Percentiles rank a stretch among this genome's conserved stretches.
Evolutionary conservation across 139 green algal genomes (phyloP).

Genomic region (Chlorella sp.): DNA sequence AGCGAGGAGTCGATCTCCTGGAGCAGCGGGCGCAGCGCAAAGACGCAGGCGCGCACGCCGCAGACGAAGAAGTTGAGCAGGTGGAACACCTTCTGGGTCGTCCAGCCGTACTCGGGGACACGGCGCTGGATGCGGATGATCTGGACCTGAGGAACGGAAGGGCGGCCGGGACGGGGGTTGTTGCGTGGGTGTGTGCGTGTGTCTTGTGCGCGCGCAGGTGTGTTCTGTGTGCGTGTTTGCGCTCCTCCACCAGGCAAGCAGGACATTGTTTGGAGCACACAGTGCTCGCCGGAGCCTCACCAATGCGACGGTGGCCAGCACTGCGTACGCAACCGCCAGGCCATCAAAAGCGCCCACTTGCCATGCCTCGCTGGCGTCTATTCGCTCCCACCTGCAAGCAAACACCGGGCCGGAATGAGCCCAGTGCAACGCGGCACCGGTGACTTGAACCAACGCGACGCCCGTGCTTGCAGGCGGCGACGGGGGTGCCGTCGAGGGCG

Average conservation of each 20-base stretch:
- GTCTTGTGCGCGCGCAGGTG: not conserved
- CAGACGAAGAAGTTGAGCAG: slow-evolving; percentile 94
- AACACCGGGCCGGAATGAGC: not conserved
- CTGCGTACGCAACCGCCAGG: slow-evolving; percentile 64
- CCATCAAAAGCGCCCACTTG: slow-evolving; percentile 62
- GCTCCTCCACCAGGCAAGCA: no score
- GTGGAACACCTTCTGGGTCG: slow-evolving; percentile 99
- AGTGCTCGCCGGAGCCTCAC: no score
- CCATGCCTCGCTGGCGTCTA: slow-evolving; percentile 38
- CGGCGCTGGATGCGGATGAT: slow-evolving; percentile 89
- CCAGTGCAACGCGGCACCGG: not conserved
- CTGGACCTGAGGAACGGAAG: slow-evolving; percentile 65
- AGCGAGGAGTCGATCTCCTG: slow-evolving; percentile 30
- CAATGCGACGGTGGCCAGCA: slow-evolving; percentile 66
- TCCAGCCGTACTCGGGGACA: slow-evolving; percentile 98
- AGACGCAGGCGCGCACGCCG: slow-evolving; percentile 73
- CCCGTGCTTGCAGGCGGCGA: no score
- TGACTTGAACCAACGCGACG: no score
- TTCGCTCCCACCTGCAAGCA: slow-evolving; percentile 28
- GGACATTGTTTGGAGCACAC: no score
- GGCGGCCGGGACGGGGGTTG: not conserved
- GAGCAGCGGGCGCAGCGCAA: slow-evolving; percentile 70
- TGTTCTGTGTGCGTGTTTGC: no score
- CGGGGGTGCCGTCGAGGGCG: no score
- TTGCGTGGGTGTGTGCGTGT: not conserved